Evolutionary conservation across 495 filamentous ascomycete genomes (phyloP).

Genomic region (Penicillium lividum): DNA sequence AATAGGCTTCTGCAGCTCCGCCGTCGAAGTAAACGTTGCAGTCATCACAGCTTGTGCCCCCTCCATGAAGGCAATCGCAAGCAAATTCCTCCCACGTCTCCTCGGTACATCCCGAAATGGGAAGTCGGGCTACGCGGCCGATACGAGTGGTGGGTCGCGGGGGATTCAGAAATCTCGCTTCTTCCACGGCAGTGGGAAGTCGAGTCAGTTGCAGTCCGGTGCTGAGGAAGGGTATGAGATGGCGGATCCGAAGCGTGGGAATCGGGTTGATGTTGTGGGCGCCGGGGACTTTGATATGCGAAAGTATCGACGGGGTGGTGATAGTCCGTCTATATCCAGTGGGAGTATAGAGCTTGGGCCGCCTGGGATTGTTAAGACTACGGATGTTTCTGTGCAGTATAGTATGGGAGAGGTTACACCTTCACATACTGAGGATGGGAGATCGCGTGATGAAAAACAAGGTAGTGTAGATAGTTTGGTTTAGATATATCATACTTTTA

Average conservation of each 20-base stretch:
- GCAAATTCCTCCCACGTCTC: slow-evolving; percentile 19
- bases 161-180: slow-evolving; percentile 8
- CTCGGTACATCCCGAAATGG: slow-evolving; percentile 21
- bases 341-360: slow-evolving; percentile 16
- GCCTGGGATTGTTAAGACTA: slow-evolving; percentile 27
- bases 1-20: slow-evolving; percentile 53
- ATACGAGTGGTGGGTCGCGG: background rate
- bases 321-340: slow-evolving; percentile 24
- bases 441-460: slow-evolving; percentile 16
- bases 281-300: slow-evolving; percentile 22
- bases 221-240: slow-evolving; percentile 19
- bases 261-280: slow-evolving; percentile 12
- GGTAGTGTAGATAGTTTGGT: slow-evolving; percentile 30
- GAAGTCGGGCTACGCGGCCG: slow-evolving; percentile 4
- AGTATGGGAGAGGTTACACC: slow-evolving; percentile 2
- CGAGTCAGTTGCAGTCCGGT: slow-evolving; percentile 15
- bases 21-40: slow-evolving; percentile 56
- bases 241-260: slow-evolving; percentile 18
- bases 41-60: slow-evolving; percentile 51
- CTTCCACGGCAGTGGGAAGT: slow-evolving; percentile 13
- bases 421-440: background rate
- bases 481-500: slow-evolving; percentile 4
- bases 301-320: slow-evolving; percentile 23
- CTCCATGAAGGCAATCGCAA: slow-evolving; percentile 29
- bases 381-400: slow-evolving; percentile 28